Base-by-base conservation (phyloP, 78 protist species). In the Dictyostelium brefeldianum region DNA sequence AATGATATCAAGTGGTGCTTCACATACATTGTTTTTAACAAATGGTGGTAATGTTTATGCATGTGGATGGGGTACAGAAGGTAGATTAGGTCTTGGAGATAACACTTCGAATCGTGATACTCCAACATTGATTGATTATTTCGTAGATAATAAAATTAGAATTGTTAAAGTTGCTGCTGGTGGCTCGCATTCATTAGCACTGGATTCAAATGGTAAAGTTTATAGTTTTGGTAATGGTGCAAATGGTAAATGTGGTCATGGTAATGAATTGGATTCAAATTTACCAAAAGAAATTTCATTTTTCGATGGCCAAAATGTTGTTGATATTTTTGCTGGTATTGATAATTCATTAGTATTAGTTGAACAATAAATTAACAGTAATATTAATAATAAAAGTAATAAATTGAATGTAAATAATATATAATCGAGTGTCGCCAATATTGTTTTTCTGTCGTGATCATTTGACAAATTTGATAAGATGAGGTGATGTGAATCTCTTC, bases 21-120 rank as follows among this genome's bases (percentile, higher is more conserved):
- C 92, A 14, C 92, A 85, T 59, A 47, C 92, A 31, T 14, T 85
- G 20, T 85, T 85, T 12, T 5, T 85, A 5, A 22, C 83, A 3
- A 78, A 56, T 43, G 20, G 54, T 57, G 50, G 56, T 20, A 51
- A 51, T 17, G 83, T 85, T 14, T 85, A 85, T 85, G 17, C 64
- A 17, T 85, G 92, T 57, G 92, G 92, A 17, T 85, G 92, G 92
- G 92, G 92, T 5, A 18, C 75, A 25, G 92, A 85, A 15, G 92
- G 92, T 31, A 51, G 92, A 57, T 36, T 85, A 14, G 92, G 92
- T 59, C 36, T 85, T 12, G 92, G 92, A 17, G 74, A 74, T 51
- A 64, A 85, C 53, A 85, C 92, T 10, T 53, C 77, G 14, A 75
- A 85, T 46, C 81, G 92, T 14, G 29, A 71, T n/a, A 6, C n/a